Evolutionary conservation across 345 rosid species (phyloP).

Genomic region (Anacardium occidentale): DNA sequence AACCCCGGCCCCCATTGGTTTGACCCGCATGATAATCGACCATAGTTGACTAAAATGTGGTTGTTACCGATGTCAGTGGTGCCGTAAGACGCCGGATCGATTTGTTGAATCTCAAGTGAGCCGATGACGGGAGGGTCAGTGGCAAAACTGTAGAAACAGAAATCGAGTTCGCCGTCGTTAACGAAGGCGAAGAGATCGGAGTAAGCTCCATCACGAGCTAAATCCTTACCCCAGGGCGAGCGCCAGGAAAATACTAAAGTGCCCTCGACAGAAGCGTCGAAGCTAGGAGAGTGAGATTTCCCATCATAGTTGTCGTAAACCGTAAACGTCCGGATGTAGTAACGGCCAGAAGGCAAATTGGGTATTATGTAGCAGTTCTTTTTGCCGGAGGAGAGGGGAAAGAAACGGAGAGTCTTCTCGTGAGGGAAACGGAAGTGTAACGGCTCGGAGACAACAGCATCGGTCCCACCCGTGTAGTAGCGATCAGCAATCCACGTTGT

Average conservation of each 20-base stretch:
- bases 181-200: conserved; percentile 88
- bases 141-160: conserved; percentile 92
- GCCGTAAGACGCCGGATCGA: conserved; percentile 70
- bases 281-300: conserved; percentile 77
- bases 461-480: conserved; percentile 71
- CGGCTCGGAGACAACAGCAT: conserved; percentile 82
- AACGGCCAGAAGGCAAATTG: conserved; percentile 64
- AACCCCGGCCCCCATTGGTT: conserved; percentile 92
- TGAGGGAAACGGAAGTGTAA: conserved; percentile 60
- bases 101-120: conserved; percentile 65
- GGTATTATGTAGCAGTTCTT: conserved; percentile 92
- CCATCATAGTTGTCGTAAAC: conserved; percentile 97
- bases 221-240: conserved; percentile 66
- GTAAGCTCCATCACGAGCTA: conserved; percentile 80
- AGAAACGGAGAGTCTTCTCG: conserved; percentile 78
- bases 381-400: conserved; percentile 90
- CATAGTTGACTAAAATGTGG: conserved; percentile 74
- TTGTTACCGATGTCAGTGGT: conserved; percentile 44
- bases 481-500: conserved; percentile 80
- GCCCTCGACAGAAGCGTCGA: conserved; percentile 91
- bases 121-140: conserved; percentile 94
- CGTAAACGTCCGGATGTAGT: conserved; percentile 88
- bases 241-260: conserved; percentile 90
- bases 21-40: conserved; percentile 72
- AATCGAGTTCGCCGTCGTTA: conserved; percentile 71